Percentiles rank a stretch among this genome's conserved stretches.
Conservation (phyloP, 2,329 filamentous ascomycete genomes). For the Westerdykella ornata region DNA sequence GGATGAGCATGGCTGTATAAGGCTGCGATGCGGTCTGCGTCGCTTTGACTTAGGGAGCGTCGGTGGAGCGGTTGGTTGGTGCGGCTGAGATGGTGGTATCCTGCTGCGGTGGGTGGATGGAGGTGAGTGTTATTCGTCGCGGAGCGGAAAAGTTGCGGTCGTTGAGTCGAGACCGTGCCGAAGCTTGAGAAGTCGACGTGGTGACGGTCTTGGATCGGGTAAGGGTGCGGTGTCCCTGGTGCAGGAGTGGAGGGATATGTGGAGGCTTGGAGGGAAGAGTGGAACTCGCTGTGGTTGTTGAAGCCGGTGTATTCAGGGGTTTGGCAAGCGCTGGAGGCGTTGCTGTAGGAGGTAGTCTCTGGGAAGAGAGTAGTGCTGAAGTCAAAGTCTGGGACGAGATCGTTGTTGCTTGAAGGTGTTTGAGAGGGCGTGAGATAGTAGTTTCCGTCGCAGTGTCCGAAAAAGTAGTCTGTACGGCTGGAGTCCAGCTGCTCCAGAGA, state of each 20-base stretch:
- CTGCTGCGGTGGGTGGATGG: slow-evolving; percentile 6
- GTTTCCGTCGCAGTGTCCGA: slow-evolving; percentile 3
- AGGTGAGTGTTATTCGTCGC: slow-evolving; percentile 4
- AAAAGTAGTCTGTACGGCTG: slow-evolving; percentile 10
- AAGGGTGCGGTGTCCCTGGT: slow-evolving; percentile 12
- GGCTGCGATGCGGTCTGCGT: slow-evolving; percentile 11
- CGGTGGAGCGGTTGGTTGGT: slow-evolving; percentile 14
- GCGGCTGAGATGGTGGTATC: slow-evolving; percentile 3
- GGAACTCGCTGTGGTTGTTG: background rate
- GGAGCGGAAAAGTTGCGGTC: slow-evolving; percentile 1
- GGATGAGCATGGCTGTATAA: background rate
- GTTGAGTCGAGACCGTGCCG: background rate
- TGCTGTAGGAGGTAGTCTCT: background rate
- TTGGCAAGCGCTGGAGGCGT: background rate
- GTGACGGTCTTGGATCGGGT: slow-evolving; percentile 13
- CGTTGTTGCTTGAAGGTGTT: background rate
- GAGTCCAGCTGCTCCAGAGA: slow-evolving; percentile 1
- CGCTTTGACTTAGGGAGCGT: slow-evolving; percentile 26
- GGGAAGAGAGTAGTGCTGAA: slow-evolving; percentile 1
- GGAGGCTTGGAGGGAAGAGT: background rate
- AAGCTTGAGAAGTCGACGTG: background rate
- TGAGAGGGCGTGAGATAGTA: slow-evolving; percentile 2
- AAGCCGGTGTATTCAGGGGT: background rate
- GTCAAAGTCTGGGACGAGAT: slow-evolving; percentile 7
- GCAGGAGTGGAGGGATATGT: slow-evolving; percentile 11